Evolutionary conservation across 2,329 filamentous ascomycete species (phyloP), one percentile per base, ranked within the genome.

Genomic region (Colletotrichum higginsianum): DNA sequence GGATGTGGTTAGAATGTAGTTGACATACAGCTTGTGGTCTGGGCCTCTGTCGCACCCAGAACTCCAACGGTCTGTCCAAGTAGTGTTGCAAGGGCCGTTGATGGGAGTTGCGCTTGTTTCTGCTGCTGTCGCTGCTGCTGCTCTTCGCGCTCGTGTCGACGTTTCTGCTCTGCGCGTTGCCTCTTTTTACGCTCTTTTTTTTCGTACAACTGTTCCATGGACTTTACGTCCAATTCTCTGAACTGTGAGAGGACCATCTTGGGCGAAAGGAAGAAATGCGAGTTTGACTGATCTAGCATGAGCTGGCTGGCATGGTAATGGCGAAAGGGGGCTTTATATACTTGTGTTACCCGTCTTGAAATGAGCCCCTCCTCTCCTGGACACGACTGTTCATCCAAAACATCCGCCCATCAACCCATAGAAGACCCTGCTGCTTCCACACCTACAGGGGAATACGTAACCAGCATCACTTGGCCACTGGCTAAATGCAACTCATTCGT

Each of bases 1-100:
- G 38, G 38, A 63, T 63, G n/a, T 63, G 4, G 49, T 53, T 38
- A 18, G 35, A 38, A 21, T 23, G n/a, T 55, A 63, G 6, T 50
- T 63, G 7, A 63, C 8, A 18, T 30, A 63, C 7, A 63, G 61
- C 38, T 35, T 44, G 23, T 63, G 13, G 61, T 55, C 38, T 63
- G 5, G 38, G 38, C 38, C 61, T 63, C 61, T 30, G n/a, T 63
- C 2, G 2, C 2, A 46, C 23, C 15, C 9, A 50, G n/a, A 30
- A 26, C 53, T 57, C 15, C 12, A 2, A 40, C 23, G 21, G 11
- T 53, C 40, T 15, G n/a, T 50, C 46, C 2, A 57, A 65, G 53
- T 38, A 16, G 6, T 49, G 30, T 47, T 2, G 9, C 12, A 6
- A 58, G 44, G 9, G 53, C 53, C 23, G 1, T n/a, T 65, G 8